phyloP scores from a whole-genome alignment of 257 asterid genomes.

The Asclepias syriaca region DNA sequence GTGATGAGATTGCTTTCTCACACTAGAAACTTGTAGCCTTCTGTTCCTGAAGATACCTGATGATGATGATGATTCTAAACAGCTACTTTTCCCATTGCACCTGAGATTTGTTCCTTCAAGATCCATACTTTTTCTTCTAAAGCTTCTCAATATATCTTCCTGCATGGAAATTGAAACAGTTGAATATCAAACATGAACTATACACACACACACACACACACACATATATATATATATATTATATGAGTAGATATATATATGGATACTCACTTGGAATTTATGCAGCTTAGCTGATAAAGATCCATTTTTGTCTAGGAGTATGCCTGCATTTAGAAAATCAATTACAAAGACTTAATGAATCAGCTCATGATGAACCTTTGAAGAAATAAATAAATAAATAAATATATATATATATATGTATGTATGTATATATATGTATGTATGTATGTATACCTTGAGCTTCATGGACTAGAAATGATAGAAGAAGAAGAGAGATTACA shows the following conservation, averaged over 20 bases:
- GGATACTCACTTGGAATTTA: slow-evolving; percentile 31
- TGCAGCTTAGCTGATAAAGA: slow-evolving; percentile 16
- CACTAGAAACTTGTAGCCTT: slow-evolving; percentile 31
- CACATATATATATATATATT: no score
- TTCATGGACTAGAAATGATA: slow-evolving; percentile 37
- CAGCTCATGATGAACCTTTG: no score
- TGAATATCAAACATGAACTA: not conserved
- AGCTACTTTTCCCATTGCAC: slow-evolving; percentile 17
- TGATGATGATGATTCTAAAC: slow-evolving; percentile 32
- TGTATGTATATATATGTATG: no score
- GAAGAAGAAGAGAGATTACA: slow-evolving; percentile 36
- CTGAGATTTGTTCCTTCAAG: slow-evolving; percentile 10
- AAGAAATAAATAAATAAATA: no score
- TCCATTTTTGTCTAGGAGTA: slow-evolving; percentile 31
- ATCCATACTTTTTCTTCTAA: slow-evolving; percentile 7
- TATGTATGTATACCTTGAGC: slow-evolving; percentile 34
- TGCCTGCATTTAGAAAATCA: slow-evolving; percentile 27
- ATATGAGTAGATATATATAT: no score
- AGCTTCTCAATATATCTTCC: slow-evolving; percentile 13
- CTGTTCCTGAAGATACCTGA: slow-evolving; percentile 40
- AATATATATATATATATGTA: no score
- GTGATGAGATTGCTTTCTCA: slow-evolving; percentile 44
- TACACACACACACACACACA: no score
- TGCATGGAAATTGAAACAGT: slow-evolving; percentile 8
- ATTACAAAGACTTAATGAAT: not conserved